A percentile compares a stretch with the other conserved stretches of the same genome.
phyloP scores from a whole-genome alignment of 257 asterid species.

The Solanum pennellii region DNA sequence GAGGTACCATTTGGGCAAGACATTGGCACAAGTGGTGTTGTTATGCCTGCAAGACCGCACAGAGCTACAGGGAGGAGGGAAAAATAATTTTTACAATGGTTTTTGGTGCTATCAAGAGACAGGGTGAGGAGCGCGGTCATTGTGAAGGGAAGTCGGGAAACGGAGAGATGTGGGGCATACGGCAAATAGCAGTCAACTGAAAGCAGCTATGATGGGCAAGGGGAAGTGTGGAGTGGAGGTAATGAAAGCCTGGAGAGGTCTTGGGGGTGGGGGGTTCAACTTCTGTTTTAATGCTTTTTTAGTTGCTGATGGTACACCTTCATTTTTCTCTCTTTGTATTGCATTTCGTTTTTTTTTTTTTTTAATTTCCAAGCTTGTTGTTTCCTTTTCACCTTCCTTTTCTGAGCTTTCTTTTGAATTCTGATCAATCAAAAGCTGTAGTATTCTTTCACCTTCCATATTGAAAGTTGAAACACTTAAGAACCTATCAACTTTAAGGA shows the following conservation, averaged over 20 bases:
- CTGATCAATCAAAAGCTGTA: not conserved
- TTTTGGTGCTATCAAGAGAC: not conserved
- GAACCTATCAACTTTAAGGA: not conserved
- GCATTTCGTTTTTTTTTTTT: not conserved
- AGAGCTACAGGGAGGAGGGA: not conserved
- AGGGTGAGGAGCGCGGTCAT: too few species aligned
- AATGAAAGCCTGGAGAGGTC: not conserved
- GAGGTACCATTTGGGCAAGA: not conserved
- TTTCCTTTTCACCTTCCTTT: not conserved
- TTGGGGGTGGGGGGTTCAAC: too few species aligned
- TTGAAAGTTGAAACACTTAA: not conserved
- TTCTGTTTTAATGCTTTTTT: not conserved
- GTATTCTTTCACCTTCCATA: not conserved
- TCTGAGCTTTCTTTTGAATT: not conserved
- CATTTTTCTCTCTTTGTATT: not conserved
- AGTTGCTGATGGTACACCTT: not conserved
- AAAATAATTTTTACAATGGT: not conserved
- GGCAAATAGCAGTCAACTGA: not conserved
- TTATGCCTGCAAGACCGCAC: not conserved
- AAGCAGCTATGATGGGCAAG: not conserved
- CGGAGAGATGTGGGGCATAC: not conserved
- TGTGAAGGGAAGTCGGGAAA: not conserved
- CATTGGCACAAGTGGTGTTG: not conserved
- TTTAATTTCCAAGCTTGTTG: not conserved
- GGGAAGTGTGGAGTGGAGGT: not conserved